Evolutionary conservation across 1,139 yeast genomes (phyloP).

Genomic region (Suhomyces kunorum): DNA sequence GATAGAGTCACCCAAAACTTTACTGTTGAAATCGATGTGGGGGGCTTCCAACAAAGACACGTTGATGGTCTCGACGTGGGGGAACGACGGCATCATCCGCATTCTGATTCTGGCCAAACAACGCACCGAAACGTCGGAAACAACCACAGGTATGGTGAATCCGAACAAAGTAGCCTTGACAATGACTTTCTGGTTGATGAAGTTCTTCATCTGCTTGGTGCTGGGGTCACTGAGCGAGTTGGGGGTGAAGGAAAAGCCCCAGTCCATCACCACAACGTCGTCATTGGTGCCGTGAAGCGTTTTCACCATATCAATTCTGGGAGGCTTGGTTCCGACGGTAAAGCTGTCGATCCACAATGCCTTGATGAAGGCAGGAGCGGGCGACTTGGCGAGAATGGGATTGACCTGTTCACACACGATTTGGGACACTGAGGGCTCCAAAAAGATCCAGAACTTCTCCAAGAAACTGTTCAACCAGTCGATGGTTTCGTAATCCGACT

Average conservation of each 20-base stretch:
- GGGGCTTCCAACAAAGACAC: constrained; percentile 85
- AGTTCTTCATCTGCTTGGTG: constrained; percentile 76
- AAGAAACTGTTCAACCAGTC: constrained; percentile 91
- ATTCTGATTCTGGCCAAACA: constrained; percentile 77
- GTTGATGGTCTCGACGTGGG: constrained; percentile 89
- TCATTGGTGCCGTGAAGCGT: constrained; percentile 84
- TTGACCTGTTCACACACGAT: constrained; percentile 84
- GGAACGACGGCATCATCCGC: constrained; percentile 87
- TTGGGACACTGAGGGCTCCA: constrained; percentile 89
- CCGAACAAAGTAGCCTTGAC: constrained; percentile 71
- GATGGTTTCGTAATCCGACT: constrained; percentile 86
- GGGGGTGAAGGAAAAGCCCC: constrained; percentile 91
- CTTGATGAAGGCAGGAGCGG: constrained; percentile 82
- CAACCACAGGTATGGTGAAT: constrained; percentile 59
- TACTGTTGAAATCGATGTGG: constrained; percentile 76
- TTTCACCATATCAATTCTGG: constrained; percentile 85
- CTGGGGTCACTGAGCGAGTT: constrained; percentile 81
- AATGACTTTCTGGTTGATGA: constrained; percentile 77
- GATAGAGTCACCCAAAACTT: constrained; percentile 71
- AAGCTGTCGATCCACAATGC: constrained; percentile 83
- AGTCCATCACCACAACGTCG: constrained; percentile 95
- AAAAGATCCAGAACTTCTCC: constrained; percentile 86
- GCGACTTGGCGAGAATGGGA: constrained; percentile 71
- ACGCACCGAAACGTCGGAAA: constrained; percentile 61
- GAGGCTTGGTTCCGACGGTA: constrained; percentile 94